A percentile compares a stretch with the other conserved stretches of the same genome.
These are phyloP conservation scores for Ogataea chonburiensis DNA, from an alignment of 805 yeast species.

Conservation along the genomic window DNA sequence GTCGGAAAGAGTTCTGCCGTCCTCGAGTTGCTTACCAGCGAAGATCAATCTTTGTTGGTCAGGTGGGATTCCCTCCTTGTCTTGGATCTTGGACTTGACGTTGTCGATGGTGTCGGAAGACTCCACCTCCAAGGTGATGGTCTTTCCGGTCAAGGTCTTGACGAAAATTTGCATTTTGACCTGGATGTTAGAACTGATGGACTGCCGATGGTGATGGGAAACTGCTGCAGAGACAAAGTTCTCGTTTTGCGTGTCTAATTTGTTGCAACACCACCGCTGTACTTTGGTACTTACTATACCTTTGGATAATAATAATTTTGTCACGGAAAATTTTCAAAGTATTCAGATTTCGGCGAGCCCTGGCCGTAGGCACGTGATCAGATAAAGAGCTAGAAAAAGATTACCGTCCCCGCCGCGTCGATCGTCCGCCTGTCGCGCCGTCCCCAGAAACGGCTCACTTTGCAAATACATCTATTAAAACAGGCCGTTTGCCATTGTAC, in stretches of 20 bases:
- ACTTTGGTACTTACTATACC: slow-evolving; percentile 12
- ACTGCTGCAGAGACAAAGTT: neutral
- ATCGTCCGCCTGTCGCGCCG: slow-evolving; percentile 2
- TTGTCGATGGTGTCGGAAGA: slow-evolving; percentile 95
- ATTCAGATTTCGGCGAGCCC: slow-evolving; percentile 1
- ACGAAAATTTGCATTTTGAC: slow-evolving; percentile 90
- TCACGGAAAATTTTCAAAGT: slow-evolving; percentile 12
- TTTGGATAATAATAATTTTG: slow-evolving; percentile 13
- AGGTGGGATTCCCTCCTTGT: slow-evolving; percentile 96
- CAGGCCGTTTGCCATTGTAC: slow-evolving; percentile 5
- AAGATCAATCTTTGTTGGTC: slow-evolving; percentile 94
- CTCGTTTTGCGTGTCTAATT: too few species aligned
- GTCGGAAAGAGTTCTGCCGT: slow-evolving; percentile 91
- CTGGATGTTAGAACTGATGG: slow-evolving; percentile 20
- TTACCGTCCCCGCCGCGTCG: too few species aligned
- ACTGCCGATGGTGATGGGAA: neutral
- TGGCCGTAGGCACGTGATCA: slow-evolving; percentile 3
- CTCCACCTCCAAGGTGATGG: slow-evolving; percentile 84
- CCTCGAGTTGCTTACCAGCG: slow-evolving; percentile 96
- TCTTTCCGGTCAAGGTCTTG: slow-evolving; percentile 99
- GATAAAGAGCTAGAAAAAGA: too few species aligned
- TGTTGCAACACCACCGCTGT: slow-evolving; percentile 1
- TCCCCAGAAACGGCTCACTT: neutral
- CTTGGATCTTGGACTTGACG: slow-evolving; percentile 93
- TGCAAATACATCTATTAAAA: too few species aligned